Conservation (phyloP, 2,329 filamentous ascomycete genomes). For the Lanzia echinophila region DNA sequence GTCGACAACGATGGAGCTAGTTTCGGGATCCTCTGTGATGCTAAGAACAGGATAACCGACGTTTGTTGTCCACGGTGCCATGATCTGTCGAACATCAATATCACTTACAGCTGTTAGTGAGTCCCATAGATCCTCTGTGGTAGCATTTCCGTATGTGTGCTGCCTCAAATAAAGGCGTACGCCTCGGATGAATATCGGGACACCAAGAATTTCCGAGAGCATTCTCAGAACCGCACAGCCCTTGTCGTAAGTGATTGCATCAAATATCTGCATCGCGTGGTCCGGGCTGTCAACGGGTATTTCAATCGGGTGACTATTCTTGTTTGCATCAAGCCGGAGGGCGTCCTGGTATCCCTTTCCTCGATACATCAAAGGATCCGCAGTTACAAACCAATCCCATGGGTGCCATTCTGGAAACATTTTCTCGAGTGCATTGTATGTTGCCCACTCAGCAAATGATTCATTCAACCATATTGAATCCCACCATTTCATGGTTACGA, state of each 20-base stretch:
- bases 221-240: constrained; percentile 65
- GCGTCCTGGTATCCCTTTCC: constrained; percentile 10
- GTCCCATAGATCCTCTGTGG: constrained; percentile 61
- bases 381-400: constrained; percentile 15
- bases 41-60: constrained; percentile 63
- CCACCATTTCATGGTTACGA: constrained; percentile 73
- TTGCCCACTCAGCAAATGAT: constrained; percentile 61
- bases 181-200: constrained; percentile 63
- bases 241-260: constrained; percentile 68
- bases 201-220: constrained; percentile 65
- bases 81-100: constrained; percentile 60
- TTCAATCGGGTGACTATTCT: constrained; percentile 14
- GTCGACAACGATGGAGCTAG: constrained; percentile 51
- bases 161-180: constrained; percentile 62
- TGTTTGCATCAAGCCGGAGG: constrained; percentile 13
- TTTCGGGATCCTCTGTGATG: constrained; percentile 43
- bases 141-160: constrained; percentile 58
- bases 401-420: constrained; percentile 13
- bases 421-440: constrained; percentile 7
- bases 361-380: neutral
- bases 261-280: constrained; percentile 61
- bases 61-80: constrained; percentile 68
- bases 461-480: constrained; percentile 69
- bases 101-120: constrained; percentile 61
- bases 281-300: constrained; percentile 7